Conservation (phyloP, 164 flowering plant species). For the Chimonanthus praecox region DNA sequence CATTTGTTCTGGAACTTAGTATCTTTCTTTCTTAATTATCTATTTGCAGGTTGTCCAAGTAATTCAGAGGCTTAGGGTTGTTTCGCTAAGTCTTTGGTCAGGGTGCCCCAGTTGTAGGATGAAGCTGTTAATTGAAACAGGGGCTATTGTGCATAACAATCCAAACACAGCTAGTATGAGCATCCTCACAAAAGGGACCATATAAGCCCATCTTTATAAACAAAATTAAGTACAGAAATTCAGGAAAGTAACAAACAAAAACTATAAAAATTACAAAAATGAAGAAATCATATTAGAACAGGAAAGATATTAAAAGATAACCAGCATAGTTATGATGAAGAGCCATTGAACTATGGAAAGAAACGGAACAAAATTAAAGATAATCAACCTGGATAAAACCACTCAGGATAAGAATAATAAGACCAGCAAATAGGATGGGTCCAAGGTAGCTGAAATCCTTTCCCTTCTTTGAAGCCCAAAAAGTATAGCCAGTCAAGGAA, state of each 20-base stretch:
- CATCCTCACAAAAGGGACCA: not conserved
- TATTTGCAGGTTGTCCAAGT: no score
- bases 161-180: not conserved
- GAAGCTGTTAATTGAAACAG: no score
- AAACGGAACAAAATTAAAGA: not conserved
- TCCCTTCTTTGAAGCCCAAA: conserved; percentile 99
- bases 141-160: not conserved
- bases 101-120: no score
- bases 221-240: not conserved
- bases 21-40: no score
- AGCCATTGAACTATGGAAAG: no score
- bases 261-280: not conserved
- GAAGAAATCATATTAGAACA: not conserved
- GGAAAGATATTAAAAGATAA: not conserved
- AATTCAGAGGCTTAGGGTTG: no score
- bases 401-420: conserved; percentile 57
- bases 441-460: conserved; percentile 95
- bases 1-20: no score
- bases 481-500: conserved; percentile 82
- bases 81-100: no score
- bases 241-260: not conserved
- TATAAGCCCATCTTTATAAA: not conserved
- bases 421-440: conserved; percentile 81
- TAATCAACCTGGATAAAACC: conserved; percentile 72
- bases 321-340: not conserved